These are phyloP conservation scores for Penstemon newberryi DNA, from an alignment of 257 asterid genomes.

Conservation along the genomic window DNA sequence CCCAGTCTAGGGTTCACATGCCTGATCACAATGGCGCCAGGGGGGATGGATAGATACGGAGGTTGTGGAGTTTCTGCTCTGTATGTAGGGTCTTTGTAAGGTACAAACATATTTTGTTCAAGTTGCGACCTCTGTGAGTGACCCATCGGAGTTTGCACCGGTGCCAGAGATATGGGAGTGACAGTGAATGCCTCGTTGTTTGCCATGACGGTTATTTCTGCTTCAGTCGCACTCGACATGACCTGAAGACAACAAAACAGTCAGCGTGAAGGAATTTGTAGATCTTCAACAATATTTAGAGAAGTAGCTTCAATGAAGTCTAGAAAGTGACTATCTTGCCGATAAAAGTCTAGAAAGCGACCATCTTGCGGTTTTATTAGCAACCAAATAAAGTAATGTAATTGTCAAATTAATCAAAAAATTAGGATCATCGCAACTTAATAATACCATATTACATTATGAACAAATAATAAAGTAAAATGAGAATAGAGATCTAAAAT, in stretches of 20 bases:
- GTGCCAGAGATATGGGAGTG: too few relatives aligned
- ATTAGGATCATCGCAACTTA: too few relatives aligned
- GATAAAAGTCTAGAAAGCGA: too few relatives aligned
- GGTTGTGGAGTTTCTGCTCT: slow-evolving; percentile 25
- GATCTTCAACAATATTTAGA: slow-evolving; percentile 8
- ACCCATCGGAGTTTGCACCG: too few relatives aligned
- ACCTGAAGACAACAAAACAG: slow-evolving; percentile 13
- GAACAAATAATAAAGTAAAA: background rate
- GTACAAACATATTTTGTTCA: slow-evolving; percentile 32
- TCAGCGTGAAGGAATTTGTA: too few relatives aligned
- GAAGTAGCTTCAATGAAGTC: slow-evolving; percentile 12
- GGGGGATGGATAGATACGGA: background rate
- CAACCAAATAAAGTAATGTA: slow-evolving; percentile 6
- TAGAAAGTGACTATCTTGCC: too few relatives aligned
- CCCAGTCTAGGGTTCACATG: slow-evolving; percentile 36
- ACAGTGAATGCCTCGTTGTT: too few relatives aligned
- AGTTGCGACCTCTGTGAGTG: too few relatives aligned
- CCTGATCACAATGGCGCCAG: slow-evolving; percentile 10
- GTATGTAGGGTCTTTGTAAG: slow-evolving; percentile 33
- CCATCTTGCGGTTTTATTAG: slow-evolving; percentile 27
- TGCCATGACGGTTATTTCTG: too few relatives aligned
- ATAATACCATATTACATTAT: background rate
- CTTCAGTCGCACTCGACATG: slow-evolving; percentile 33
- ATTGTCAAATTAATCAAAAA: too few relatives aligned
- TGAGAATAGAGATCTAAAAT: background rate